Evolutionary conservation across 192 early-diverging fungal species (phyloP).

Genomic region (Backusella psychrophila): DNA sequence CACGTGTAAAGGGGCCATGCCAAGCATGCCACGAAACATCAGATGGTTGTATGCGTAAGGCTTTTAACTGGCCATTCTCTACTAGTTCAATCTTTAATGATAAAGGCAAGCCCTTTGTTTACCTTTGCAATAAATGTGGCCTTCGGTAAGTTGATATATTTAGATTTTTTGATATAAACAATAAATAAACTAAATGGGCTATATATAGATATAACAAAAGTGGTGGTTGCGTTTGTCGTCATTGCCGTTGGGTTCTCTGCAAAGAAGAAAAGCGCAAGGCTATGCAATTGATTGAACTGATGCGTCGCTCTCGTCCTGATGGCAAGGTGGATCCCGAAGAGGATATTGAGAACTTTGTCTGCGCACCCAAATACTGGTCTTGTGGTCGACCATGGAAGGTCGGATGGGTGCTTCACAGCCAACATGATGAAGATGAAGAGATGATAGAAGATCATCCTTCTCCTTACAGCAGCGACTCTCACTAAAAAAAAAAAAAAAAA

Average conservation of each 20-base stretch:
- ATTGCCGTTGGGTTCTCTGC: constrained; percentile 40
- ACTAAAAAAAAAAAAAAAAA: not conserved
- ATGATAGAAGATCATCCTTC: constrained; percentile 5
- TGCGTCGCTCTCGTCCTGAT: constrained; percentile 32
- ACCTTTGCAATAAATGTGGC: constrained; percentile 44
- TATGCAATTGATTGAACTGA: constrained; percentile 35
- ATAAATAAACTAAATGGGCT: not conserved
- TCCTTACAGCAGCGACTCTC: constrained; percentile 5
- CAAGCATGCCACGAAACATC: constrained; percentile 36
- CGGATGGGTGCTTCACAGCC: constrained; percentile 32
- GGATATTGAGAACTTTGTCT: constrained; percentile 38
- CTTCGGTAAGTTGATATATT: constrained; percentile 29
- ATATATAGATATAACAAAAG: constrained; percentile 36
- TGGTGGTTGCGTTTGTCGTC: constrained; percentile 33
- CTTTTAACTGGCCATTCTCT: constrained; percentile 40
- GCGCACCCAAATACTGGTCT: constrained; percentile 38
- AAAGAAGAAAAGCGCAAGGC: constrained; percentile 43
- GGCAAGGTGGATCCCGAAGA: constrained; percentile 31
- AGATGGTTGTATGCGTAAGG: constrained; percentile 43
- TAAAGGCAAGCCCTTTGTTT: constrained; percentile 36
- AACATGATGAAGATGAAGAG: constrained; percentile 22
- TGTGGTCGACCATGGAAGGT: constrained; percentile 40
- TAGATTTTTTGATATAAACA: not conserved
- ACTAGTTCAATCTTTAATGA: constrained; percentile 26
- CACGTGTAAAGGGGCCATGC: constrained; percentile 35